Conservation (phyloP, 257 asterid species). For the Eucommia ulmoides region DNA sequence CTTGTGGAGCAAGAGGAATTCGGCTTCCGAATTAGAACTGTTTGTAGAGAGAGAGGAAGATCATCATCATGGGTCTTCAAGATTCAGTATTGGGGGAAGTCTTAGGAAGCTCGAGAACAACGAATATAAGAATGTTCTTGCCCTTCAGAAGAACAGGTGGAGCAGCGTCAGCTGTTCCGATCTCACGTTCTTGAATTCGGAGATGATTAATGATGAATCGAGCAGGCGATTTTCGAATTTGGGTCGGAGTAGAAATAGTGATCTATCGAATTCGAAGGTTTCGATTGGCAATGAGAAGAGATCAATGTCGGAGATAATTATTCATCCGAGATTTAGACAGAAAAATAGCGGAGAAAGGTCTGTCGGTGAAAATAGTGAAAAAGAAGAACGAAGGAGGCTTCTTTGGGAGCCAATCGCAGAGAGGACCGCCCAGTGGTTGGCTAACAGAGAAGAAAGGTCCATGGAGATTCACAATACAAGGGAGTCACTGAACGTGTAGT, state of each 20-base stretch:
- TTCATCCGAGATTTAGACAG: neutral
- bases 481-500: neutral
- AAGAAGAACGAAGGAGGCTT: slow-evolving; percentile 42
- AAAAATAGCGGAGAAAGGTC: slow-evolving; percentile 9
- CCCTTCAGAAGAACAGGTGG: slow-evolving; percentile 43
- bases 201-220: slow-evolving; percentile 32
- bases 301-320: neutral
- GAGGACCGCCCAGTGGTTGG: slow-evolving; percentile 75
- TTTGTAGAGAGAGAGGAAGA: slow-evolving; percentile 34
- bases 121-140: neutral
- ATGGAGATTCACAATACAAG: neutral
- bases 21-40: slow-evolving; percentile 28
- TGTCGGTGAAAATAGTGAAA: slow-evolving; percentile 7
- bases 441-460: slow-evolving; percentile 38
- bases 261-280: slow-evolving; percentile 7
- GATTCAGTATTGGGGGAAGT: slow-evolving; percentile 24
- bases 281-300: slow-evolving; percentile 11
- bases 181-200: slow-evolving; percentile 37
- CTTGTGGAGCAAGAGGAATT: slow-evolving; percentile 13
- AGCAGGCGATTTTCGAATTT: slow-evolving; percentile 23
- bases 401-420: slow-evolving; percentile 79
- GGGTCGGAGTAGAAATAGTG: slow-evolving; percentile 8
- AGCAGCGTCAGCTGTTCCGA: slow-evolving; percentile 57
- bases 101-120: slow-evolving; percentile 6
- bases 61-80: slow-evolving; percentile 20